Evolutionary conservation across 1,284 basidiomycete species (phyloP), one percentile per base, ranked within the genome.

Genomic region (Leccinum fallax): DNA sequence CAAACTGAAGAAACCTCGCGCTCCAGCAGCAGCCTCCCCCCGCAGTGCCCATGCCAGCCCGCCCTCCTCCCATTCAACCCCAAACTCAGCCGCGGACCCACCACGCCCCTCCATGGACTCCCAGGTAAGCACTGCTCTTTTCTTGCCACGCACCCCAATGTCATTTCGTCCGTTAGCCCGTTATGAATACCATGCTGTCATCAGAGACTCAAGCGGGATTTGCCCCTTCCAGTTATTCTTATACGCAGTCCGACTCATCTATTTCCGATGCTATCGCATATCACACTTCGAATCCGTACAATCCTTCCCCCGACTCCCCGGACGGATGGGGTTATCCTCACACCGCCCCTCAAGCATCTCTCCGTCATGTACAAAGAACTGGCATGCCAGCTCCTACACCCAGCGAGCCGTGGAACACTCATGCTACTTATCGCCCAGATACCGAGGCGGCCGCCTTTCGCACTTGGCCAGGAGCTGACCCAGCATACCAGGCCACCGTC

Each of bases 301-400:
- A 58, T 51, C 43, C 78, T 13, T 70, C 78, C 15, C 81, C 83
- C 66, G 75, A 74, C 49, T 69, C 78, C 28, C 69, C 78, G 46
- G 76, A 82, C 36, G 71, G 79, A 48, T 88, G 87, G 87, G 80
- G 77, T 16, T 89, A 89, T 68, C 67, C 83, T 21, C 73, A 80
- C 26, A 68, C 79, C 49, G 68, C 71, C 9, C 61, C 81, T 24
- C 73, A 78, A 34, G 76, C 81, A 32, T 79, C 83, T 16, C 80
- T 85, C 64, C 79, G 81, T 24, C 71, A 70, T 43, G 56, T 63
- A 54, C 61, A 59, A 43, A 67, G 74, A 61, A 63, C 62, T 30
- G 67, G 65, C 30, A 61, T 76, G 30, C 62, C 77, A 40, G 65
- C 69, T 46, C 52, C 73, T 16, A 53, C 65, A 7, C 7, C 64